phyloP scores from a whole-genome alignment of 441 rosid genomes.

The Bocquillonia castaneifolia region DNA sequence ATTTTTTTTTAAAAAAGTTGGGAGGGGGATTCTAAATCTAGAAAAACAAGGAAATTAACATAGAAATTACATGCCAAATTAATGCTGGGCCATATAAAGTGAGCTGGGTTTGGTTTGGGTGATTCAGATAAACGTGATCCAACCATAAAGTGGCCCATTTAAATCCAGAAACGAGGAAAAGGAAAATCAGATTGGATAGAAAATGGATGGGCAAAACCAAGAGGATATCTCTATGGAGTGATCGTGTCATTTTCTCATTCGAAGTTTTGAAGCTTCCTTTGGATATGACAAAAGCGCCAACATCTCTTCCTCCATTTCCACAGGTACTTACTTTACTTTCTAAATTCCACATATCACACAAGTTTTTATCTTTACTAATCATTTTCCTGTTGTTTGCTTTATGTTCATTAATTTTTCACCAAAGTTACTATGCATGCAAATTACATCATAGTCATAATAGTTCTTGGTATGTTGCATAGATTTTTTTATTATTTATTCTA shows the following conservation, averaged over 20 bases:
- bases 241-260: conserved; percentile 35
- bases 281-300: conserved; percentile 17
- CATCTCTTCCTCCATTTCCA: conserved; percentile 11
- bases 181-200: background rate
- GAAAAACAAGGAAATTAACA: too few species aligned
- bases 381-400: background rate
- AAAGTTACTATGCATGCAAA: too few species aligned
- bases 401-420: too few species aligned
- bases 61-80: too few species aligned
- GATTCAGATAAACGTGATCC: background rate
- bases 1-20: too few species aligned
- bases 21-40: too few species aligned
- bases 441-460: too few species aligned
- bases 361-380: background rate
- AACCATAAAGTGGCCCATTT: background rate
- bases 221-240: conserved; percentile 28
- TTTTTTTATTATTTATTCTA: too few species aligned
- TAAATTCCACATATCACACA: background rate
- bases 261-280: conserved; percentile 13
- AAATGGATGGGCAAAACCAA: conserved; percentile 1
- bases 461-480: too few species aligned
- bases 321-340: conserved; percentile 33
- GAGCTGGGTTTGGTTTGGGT: background rate
- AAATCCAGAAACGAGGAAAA: background rate
- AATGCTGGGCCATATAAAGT: background rate